Percentiles rank a stretch among this genome's conserved stretches.
Evolutionary conservation across 2,329 filamentous ascomycete species (phyloP).

Genomic region (Aspergillus sp.): DNA sequence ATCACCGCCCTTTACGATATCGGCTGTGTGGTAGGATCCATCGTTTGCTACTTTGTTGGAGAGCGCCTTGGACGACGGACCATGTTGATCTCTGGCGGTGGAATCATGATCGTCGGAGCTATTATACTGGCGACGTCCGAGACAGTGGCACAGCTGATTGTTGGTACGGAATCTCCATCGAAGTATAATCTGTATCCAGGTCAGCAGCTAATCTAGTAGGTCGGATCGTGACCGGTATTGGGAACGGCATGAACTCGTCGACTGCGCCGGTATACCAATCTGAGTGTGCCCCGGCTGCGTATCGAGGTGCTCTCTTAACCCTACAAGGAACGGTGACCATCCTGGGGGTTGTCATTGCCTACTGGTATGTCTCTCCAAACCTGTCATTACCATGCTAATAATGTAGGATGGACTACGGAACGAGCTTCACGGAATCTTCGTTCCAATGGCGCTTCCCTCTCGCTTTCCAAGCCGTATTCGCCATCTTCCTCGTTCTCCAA

Average conservation of each 20-base stretch:
- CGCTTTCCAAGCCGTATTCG: constrained; percentile 30
- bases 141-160: constrained; percentile 47
- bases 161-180: constrained; percentile 24
- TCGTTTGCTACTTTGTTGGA: constrained; percentile 39
- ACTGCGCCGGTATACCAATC: constrained; percentile 32
- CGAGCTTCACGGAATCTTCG: constrained; percentile 39
- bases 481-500: constrained; percentile 27
- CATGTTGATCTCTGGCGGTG: constrained; percentile 43
- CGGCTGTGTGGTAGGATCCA: constrained; percentile 33
- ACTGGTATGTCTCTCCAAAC: constrained; percentile 16
- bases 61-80: constrained; percentile 45
- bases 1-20: constrained; percentile 32
- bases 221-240: constrained; percentile 48
- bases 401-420: constrained; percentile 41
- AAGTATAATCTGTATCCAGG: too few relatives aligned
- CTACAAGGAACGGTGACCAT: constrained; percentile 29
- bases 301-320: constrained; percentile 26
- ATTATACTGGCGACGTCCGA: constrained; percentile 39
- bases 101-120: constrained; percentile 34
- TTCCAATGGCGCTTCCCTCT: constrained; percentile 33
- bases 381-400: neutral
- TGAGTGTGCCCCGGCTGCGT: constrained; percentile 27
- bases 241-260: constrained; percentile 27
- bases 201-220: constrained; percentile 18
- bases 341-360: constrained; percentile 21